A percentile compares a stretch with the other conserved stretches of the same genome.
These are phyloP conservation scores for Antitrichia curtipendula DNA, from an alignment of 225 moss, liverwort and hornwort species.

Conservation along the genomic window DNA sequence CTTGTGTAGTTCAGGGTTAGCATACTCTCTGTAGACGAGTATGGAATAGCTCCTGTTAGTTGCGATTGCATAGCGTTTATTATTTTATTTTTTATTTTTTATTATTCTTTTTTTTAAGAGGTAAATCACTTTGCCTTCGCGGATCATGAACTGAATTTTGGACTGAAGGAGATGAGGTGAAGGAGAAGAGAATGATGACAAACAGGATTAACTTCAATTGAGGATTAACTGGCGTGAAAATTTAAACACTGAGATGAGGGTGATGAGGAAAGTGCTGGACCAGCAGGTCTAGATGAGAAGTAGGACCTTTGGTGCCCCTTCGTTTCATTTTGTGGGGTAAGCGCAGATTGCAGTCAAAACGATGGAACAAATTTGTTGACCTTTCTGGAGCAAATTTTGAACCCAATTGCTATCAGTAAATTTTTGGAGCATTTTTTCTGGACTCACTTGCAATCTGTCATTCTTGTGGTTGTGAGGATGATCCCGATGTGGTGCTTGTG, in stretches of 20 bases:
- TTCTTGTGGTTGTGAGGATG: too few relatives aligned
- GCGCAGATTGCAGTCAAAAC: neutral
- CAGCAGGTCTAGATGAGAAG: neutral
- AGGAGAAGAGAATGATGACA: neutral
- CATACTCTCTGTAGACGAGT: neutral
- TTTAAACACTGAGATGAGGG: neutral
- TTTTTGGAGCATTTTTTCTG: too few relatives aligned
- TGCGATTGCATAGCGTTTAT: neutral
- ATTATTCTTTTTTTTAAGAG: neutral
- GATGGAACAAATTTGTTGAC: neutral
- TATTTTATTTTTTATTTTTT: neutral
- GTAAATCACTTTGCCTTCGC: neutral
- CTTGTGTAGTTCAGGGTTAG: neutral
- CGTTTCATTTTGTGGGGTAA: neutral
- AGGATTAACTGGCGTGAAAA: neutral
- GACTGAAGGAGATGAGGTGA: neutral
- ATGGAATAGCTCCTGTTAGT: neutral
- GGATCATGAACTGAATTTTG: neutral
- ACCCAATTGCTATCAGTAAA: too few relatives aligned
- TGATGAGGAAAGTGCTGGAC: neutral
- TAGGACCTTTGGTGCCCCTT: neutral
- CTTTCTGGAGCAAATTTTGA: neutral
- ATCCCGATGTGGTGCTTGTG: too few relatives aligned
- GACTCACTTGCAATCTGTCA: neutral
- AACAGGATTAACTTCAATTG: neutral